A percentile compares a stretch with the other conserved stretches of the same genome.
phyloP scores from a whole-genome alignment of 306 rosid species.

The Cucurbita argyrosperma region DNA sequence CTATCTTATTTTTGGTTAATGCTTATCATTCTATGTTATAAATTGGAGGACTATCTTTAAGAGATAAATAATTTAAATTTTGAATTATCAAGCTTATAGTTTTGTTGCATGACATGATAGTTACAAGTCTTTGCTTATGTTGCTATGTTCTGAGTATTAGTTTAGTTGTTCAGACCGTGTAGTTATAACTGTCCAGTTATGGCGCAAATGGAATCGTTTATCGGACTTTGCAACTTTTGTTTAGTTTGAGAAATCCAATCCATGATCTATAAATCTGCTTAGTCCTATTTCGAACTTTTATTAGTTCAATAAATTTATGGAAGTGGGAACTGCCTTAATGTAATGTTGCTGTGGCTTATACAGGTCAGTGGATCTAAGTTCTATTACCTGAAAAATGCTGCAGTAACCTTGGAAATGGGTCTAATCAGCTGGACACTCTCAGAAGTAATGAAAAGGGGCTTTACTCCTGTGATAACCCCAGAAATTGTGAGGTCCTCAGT shows the following conservation, averaged over 20 bases:
- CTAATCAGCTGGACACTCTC: conserved; percentile 83
- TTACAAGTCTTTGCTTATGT: neutral
- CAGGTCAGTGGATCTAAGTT: conserved; percentile 97
- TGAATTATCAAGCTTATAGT: neutral
- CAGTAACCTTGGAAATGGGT: conserved; percentile 79
- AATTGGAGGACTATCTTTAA: neutral
- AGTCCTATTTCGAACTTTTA: neutral
- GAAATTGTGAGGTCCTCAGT: conserved; percentile 87
- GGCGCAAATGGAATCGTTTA: neutral
- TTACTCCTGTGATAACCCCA: conserved; percentile 77
- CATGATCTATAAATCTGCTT: neutral
- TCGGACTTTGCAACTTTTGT: neutral
- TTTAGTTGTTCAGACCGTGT: neutral
- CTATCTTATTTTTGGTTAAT: neutral
- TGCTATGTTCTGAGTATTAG: neutral
- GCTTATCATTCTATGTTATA: neutral
- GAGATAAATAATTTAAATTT: neutral
- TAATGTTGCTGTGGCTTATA: conserved; percentile 12
- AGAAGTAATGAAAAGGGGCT: conserved; percentile 78
- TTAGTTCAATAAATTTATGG: neutral
- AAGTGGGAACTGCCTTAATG: conserved; percentile 1
- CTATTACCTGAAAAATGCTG: conserved; percentile 87
- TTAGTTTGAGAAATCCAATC: neutral
- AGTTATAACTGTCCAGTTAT: neutral
- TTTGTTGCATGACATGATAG: neutral